phyloP scores from a whole-genome alignment of 2,329 filamentous ascomycete genomes.

The Podosphaera leucotricha region DNA sequence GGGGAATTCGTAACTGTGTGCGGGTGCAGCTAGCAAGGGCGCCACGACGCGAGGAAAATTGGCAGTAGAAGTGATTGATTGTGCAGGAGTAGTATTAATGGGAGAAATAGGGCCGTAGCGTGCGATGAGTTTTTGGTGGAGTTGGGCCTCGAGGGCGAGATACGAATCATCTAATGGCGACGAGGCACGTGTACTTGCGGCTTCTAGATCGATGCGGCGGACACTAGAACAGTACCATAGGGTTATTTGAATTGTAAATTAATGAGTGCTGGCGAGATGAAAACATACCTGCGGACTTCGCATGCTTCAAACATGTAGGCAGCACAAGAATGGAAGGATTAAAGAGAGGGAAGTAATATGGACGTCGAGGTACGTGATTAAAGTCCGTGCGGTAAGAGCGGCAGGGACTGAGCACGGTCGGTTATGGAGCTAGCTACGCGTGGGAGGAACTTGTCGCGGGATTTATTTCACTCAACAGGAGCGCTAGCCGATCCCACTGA shows the following conservation, averaged over 20 bases:
- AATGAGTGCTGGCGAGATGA: not conserved
- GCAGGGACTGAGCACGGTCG: too few relatives aligned
- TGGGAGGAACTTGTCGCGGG: too few relatives aligned
- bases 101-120: slow-evolving; percentile 8
- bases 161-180: slow-evolving; percentile 8
- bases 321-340: not conserved
- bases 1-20: slow-evolving; percentile 26
- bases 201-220: slow-evolving; percentile 28
- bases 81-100: not conserved
- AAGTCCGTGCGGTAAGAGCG: too few relatives aligned
- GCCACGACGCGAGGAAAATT: not conserved
- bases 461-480: not conserved
- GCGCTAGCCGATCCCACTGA: too few relatives aligned
- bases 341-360: not conserved
- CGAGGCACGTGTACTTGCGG: slow-evolving; percentile 6
- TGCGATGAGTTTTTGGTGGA: slow-evolving; percentile 8
- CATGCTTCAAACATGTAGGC: slow-evolving; percentile 26
- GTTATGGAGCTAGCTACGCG: too few relatives aligned
- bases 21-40: not conserved
- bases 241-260: slow-evolving; percentile 1
- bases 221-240: slow-evolving; percentile 18
- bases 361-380: not conserved
- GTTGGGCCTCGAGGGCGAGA: slow-evolving; percentile 11
- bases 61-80: not conserved
- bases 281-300: slow-evolving; percentile 26